Conservation (phyloP, 2,329 filamentous ascomycete genomes). For the Apiospora hydei region DNA sequence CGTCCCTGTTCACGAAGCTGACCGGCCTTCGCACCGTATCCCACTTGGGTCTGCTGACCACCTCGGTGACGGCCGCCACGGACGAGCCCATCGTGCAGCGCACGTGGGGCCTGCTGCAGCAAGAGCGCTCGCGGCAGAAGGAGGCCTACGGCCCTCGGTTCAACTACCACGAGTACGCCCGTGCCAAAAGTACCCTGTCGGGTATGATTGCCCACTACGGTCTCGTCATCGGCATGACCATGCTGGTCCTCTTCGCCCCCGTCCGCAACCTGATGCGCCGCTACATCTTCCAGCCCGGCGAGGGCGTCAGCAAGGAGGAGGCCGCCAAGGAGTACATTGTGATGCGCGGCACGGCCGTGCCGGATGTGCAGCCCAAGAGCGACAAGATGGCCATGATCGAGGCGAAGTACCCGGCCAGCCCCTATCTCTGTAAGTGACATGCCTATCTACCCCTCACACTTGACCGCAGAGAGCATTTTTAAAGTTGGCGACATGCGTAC, state of each 20-base stretch:
- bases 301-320: constrained; percentile 60
- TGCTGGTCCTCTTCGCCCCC: constrained; percentile 54
- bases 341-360: constrained; percentile 69
- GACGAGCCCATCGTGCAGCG: constrained; percentile 65
- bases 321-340: constrained; percentile 66
- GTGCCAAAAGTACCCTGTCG: constrained; percentile 54
- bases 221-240: constrained; percentile 50
- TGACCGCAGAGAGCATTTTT: not conserved
- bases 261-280: constrained; percentile 53
- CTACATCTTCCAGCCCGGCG: constrained; percentile 60
- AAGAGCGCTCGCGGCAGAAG: constrained; percentile 50
- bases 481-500: not conserved
- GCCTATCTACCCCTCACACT: not conserved
- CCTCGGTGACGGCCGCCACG: constrained; percentile 56
- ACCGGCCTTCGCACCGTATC: constrained; percentile 58
- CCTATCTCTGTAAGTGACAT: constrained; percentile 67
- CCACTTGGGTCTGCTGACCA: constrained; percentile 62
- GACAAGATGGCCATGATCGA: constrained; percentile 61
- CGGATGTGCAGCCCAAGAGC: constrained; percentile 52
- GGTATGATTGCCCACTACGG: constrained; percentile 60
- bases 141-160: constrained; percentile 69
- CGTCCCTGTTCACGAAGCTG: constrained; percentile 53
- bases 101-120: constrained; percentile 67
- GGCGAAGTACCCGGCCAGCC: constrained; percentile 64
- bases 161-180: constrained; percentile 62